These are phyloP conservation scores for Silene conica DNA, from an alignment of 148 eudicot species.

Conservation along the genomic window DNA sequence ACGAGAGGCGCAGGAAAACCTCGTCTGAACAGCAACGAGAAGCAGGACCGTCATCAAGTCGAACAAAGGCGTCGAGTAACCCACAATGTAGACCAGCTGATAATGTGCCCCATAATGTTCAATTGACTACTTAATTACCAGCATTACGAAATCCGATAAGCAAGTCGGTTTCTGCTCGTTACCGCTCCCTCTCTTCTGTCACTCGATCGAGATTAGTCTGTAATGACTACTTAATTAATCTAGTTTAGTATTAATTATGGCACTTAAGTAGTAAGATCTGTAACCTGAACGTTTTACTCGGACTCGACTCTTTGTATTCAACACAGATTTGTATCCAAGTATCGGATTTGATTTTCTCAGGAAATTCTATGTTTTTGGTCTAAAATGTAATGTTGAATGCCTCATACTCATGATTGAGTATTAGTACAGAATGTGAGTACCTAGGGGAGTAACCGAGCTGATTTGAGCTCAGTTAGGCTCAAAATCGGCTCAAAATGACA, in stretches of 20 bases:
- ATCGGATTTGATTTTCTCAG: too few species aligned
- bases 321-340: too few species aligned
- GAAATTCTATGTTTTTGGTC: too few species aligned
- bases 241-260: not conserved
- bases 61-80: slow-evolving; percentile 2
- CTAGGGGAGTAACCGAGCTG: too few species aligned
- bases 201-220: not conserved
- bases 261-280: too few species aligned
- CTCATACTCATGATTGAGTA: too few species aligned
- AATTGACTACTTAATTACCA: slow-evolving; percentile 13
- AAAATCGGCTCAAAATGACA: too few species aligned
- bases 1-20: slow-evolving; percentile 36
- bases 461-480: too few species aligned
- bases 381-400: too few species aligned
- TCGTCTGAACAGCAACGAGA: slow-evolving; percentile 23
- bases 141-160: slow-evolving; percentile 27
- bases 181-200: slow-evolving; percentile 66
- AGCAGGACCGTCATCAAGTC: slow-evolving; percentile 23
- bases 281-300: too few species aligned
- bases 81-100: slow-evolving; percentile 27
- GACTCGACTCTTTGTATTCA: too few species aligned
- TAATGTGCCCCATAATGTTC: slow-evolving; percentile 5
- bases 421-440: too few species aligned
- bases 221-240: not conserved
- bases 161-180: not conserved